phyloP scores from a whole-genome alignment of 495 filamentous ascomycete genomes.

The Neurospora intermedia region DNA sequence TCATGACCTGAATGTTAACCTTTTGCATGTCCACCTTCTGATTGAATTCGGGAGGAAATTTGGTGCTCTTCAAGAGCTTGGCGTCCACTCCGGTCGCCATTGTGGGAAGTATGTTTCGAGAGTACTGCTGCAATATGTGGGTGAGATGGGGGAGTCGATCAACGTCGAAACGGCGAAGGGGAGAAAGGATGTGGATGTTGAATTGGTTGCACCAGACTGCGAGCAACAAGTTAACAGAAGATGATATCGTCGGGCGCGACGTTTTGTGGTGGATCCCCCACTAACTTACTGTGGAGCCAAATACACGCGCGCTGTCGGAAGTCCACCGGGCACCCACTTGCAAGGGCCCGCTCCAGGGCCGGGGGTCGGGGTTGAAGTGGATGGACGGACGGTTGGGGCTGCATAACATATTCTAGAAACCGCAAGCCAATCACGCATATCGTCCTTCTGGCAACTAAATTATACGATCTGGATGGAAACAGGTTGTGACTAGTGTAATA shows the following conservation, averaged over 20 bases:
- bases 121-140: background rate
- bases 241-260: conserved; percentile 1
- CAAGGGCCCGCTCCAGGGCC: background rate
- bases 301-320: background rate
- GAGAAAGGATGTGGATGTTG: background rate
- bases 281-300: conserved; percentile 1
- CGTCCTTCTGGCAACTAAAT: background rate
- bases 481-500: background rate
- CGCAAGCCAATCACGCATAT: background rate
- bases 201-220: background rate
- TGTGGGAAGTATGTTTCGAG: background rate
- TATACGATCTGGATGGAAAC: too few species aligned
- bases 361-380: background rate
- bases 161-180: background rate
- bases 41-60: conserved; percentile 88
- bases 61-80: conserved; percentile 79
- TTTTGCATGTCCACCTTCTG: conserved; percentile 96
- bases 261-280: conserved; percentile 4
- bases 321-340: too few species aligned
- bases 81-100: conserved; percentile 75
- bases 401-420: background rate
- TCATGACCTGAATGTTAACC: conserved; percentile 94
- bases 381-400: background rate
- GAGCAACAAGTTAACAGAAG: background rate
- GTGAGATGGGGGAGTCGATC: background rate